Base-by-base conservation (phyloP, 257 asterid species). In the Penstemon eatonii region DNA sequence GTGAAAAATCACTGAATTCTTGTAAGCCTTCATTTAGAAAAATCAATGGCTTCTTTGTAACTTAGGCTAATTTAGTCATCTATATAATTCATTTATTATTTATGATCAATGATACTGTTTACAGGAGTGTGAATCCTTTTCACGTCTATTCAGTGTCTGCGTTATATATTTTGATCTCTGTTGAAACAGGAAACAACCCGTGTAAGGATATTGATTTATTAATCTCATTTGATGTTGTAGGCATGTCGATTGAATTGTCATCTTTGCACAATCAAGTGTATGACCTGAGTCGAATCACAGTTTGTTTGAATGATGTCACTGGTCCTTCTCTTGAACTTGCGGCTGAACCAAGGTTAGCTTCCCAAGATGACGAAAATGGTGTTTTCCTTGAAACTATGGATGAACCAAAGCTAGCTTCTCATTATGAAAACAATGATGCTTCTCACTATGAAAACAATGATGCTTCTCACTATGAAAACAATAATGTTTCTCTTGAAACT, bases 221-320 rank as follows among this genome's bases (percentile, higher is more conserved):
- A 73, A 60, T 65, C 75, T 10, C 44, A 53, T 63, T 80, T 62
- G 72, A 65, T 47, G 66, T 61, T 63, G 66, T 71, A 93, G 99
- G 91, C 50, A 65, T 84, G 76, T 85, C 96, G 12, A 58, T 43
- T 50, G 89, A 78, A 72, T 79, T 93, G 84, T 69, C 76, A 56
- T 79, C 90, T 75, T 76, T 90, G 80, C 87, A 84, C 73, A 73
- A 80, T 75, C 84, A 70, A 71, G 68, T 66, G 60, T 67, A 71
- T 77, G 91, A 93, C 85, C 75, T 90, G 77, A 82, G 79, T 70
- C 66, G 81, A 57, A 82, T 84, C 69, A 84, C 45, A 54, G 76
- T 90, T 66, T 67, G 72, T 70, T 75, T 77, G 75, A 78, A 68
- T 68, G 88, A 84, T 40, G 76, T 12, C 19, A 56, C 56, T 58